Base-by-base conservation (phyloP, 306 rosid genomes). In the Dryas octopetala region DNA sequence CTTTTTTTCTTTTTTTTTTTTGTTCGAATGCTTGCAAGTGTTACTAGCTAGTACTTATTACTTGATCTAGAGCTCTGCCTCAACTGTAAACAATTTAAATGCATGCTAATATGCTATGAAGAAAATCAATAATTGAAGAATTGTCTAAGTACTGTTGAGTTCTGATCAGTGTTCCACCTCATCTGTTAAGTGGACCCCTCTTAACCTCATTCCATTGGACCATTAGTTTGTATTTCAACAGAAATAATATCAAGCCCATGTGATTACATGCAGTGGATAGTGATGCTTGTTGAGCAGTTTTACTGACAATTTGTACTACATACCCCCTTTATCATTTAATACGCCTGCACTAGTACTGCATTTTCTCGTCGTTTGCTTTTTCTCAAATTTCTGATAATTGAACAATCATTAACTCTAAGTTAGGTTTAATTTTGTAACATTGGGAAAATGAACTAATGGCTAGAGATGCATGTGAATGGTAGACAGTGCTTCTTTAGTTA, bases 221-320 rank as follows among this genome's bases (percentile, higher is more conserved):
- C 75, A 43, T 63, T 16, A 17, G 5, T 62, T 10, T 44, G 50
- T 52, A 46, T 26, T 63, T 74, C 63, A 76, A 32, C 58, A 66
- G 48, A 12, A 64, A 64, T 9, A 64, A 64, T 9, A 70, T 66
- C 75, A 48, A 77, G 64, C 59, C 82, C 85, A 78, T 70, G 85
- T 82, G 82, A 78, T 40, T 49, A 14, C 54, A 48, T 52, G 19
- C 76, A 72, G 79, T 54, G 26, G 73, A 51, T 48, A 66, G 73
- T 55, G 81, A 69, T 62, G 79, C 69, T 68, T 61, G 72, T 62
- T 62, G 41, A 60, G 62, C 61, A 28, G 43, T 47, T 19, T 16
- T 16, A 23, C 71, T 51, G 32, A 43, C 55, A 48, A 52, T 64
- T n/a, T 61, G 76, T 78, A 74, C 82, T 55, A 69, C 66, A 68